A percentile compares a stretch with the other conserved stretches of the same genome.
phyloP scores from a whole-genome alignment of 2,329 filamentous ascomycete species.

The Aspergillus japonicus region DNA sequence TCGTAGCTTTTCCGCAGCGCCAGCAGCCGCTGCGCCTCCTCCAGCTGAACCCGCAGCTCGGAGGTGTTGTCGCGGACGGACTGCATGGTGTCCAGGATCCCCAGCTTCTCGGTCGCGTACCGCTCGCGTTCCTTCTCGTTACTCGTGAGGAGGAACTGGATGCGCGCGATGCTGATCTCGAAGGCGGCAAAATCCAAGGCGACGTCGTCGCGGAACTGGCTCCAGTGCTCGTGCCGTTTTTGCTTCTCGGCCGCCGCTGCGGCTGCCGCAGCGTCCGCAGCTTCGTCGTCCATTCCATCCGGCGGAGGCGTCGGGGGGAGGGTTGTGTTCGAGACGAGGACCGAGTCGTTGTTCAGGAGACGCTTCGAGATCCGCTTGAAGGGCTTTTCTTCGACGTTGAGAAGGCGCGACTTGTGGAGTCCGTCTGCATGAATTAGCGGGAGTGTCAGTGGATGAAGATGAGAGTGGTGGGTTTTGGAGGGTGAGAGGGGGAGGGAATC shows the following conservation, averaged over 20 bases:
- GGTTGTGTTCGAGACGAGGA: conserved; percentile 57
- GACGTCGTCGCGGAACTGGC: conserved; percentile 77
- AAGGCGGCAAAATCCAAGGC: conserved; percentile 86
- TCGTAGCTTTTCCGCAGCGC: conserved; percentile 82
- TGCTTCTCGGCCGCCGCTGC: conserved; percentile 51
- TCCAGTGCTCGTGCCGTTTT: conserved; percentile 55
- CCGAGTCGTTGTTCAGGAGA: conserved; percentile 66
- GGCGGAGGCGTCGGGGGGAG: conserved; percentile 66
- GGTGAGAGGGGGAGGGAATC: not conserved
- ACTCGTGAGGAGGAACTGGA: conserved; percentile 81
- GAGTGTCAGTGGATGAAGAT: conserved; percentile 11
- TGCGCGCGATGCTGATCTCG: conserved; percentile 79
- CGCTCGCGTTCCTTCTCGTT: conserved; percentile 80
- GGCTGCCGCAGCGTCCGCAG: conserved; percentile 25
- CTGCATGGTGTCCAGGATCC: conserved; percentile 76
- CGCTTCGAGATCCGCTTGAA: conserved; percentile 87
- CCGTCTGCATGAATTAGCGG: conserved; percentile 55
- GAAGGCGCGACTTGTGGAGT: conserved; percentile 80
- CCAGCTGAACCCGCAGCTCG: conserved; percentile 70
- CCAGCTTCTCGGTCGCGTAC: conserved; percentile 75
- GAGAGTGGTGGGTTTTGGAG: not conserved
- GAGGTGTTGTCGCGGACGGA: conserved; percentile 73
- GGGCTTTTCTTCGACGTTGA: conserved; percentile 87
- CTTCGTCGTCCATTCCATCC: conserved; percentile 51
- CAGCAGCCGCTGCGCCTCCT: conserved; percentile 71